Evolutionary conservation across 2,329 filamentous ascomycete genomes (phyloP), one percentile per base, ranked within the genome.

Genomic region (Alternaria novae-zelandiae): DNA sequence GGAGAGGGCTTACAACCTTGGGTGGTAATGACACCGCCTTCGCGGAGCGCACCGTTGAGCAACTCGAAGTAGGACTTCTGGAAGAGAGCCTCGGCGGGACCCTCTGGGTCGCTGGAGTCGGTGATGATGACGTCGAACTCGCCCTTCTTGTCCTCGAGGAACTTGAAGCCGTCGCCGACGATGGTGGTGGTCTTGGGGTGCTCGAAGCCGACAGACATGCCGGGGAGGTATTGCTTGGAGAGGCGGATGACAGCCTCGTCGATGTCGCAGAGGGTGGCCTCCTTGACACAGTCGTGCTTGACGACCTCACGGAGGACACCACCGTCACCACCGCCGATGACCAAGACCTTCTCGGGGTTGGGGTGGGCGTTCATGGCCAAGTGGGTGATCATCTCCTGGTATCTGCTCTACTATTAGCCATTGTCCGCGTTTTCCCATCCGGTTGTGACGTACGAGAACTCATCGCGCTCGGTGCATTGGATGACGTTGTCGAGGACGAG

Each of bases 371-470:
- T 96, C 91, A 99, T 93, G 84, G 94, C 96, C 73, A 99, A 88
- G 85, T 99, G 94, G 74, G 95, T 94, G 84, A 99, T 99, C 96
- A 99, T 99, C 89, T 99, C 96, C 87, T 99, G 96, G 89, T 97
- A 97, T 76, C 85, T 87, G 68, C 54, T 23, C 43, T 50, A 41
- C 54, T 10, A 61, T 78, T 57, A 78, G 64, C 63, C 30, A 54
- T 44, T 54, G 49, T 21, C 26, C 23, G 9, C 20, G 23, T 17
- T n/a, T 51, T 15, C 15, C 20, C 5, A 23, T 28, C 30, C 17
- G 53, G 30, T 36, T 57, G 54, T 55, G 51, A 79, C 84, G 69
- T 87, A 90, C 82, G 94, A 93, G 87, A 98, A 99, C 86, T 99
- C 96, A 80, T 99, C 94, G 71, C 95, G 91, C 89, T 99, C 96